Percentiles rank a stretch among this genome's conserved stretches.
phyloP scores from a whole-genome alignment of 2,329 filamentous ascomycete species.

The Orbilia quercus region DNA sequence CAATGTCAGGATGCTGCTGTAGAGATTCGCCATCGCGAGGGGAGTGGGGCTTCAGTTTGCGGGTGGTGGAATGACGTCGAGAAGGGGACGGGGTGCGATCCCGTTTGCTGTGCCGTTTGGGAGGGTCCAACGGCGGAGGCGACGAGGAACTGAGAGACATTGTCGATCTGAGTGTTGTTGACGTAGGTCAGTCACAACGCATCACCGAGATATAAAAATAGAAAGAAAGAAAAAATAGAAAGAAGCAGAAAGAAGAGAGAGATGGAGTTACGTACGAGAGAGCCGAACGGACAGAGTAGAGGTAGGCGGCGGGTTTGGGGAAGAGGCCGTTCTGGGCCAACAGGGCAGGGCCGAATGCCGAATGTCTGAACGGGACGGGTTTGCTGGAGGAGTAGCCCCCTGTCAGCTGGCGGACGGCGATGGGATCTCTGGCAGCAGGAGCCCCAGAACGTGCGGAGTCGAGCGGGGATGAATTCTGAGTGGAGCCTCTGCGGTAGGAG shows the following conservation, averaged over 20 bases:
- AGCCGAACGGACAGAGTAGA: conserved; percentile 48
- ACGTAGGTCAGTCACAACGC: conserved; percentile 40
- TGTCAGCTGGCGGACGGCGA: conserved; percentile 48
- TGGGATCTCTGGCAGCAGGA: conserved; percentile 8
- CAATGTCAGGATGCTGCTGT: conserved; percentile 29
- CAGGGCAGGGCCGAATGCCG: conserved; percentile 47
- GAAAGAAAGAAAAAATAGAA: not conserved
- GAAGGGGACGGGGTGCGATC: conserved; percentile 44
- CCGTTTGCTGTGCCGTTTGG: conserved; percentile 41
- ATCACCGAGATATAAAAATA: conserved; percentile 1
- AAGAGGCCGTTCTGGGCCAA: conserved; percentile 43
- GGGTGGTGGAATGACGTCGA: conserved; percentile 43
- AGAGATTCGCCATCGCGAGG: conserved; percentile 28
- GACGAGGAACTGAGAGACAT: conserved; percentile 46
- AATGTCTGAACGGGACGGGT: conserved; percentile 50
- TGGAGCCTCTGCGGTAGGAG: conserved; percentile 36
- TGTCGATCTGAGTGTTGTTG: conserved; percentile 48
- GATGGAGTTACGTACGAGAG: conserved; percentile 42
- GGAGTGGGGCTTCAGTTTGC: conserved; percentile 30
- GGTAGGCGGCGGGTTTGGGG: conserved; percentile 53
- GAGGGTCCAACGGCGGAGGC: conserved; percentile 43
- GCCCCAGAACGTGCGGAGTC: conserved; percentile 19
- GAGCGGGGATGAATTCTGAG: conserved; percentile 18
- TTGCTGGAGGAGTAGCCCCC: conserved; percentile 52
- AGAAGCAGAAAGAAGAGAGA: not conserved